Evolutionary conservation across 106 monocot genomes (phyloP), one percentile per base, ranked within the genome.

Genomic region (Apostasia ramifera): DNA sequence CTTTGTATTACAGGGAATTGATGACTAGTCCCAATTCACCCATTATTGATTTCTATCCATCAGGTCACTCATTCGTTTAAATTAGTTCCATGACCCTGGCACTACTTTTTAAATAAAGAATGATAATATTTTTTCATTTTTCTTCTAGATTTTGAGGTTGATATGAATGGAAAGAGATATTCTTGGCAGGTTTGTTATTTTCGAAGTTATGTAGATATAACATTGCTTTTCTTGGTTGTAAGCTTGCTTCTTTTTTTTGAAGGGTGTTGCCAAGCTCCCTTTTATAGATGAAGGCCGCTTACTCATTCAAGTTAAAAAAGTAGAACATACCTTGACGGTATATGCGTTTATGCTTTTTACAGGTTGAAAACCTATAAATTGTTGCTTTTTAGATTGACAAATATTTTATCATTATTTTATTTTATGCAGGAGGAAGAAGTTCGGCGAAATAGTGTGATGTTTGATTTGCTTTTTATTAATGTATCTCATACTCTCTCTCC

Each of bases 101-200:
- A 47, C 48, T 65, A 37, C 48, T 65, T 47, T 26, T 43, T 8
- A 46, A 65, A 46, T 65, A 65, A 26, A 65, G 47, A 65, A 12
- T 65, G 10, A 52, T 41, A 2, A 26, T 52, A 57, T 39, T 50
- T 75, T 74, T 44, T 11, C 40, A 60, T 65, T 62, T 7, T 26
- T 44, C 54, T 74, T 51, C 43, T 74, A 98, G 98, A 98, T 88
- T 98, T 98, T 84, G 93, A 98, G 73, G 89, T 98, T 55, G 98
- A 98, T 67, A 93, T 98, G 98, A 98, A 90, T 76, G 98, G 98
- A 65, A 98, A 98, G 71, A 86, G 98, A 78, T 93, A 71, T 83
- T 57, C 98, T 53, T 98, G 98, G 98, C 98, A 98, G 98, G 98
- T 98, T 53, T 47, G 71, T 63, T 72, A 59, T 15, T 55, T 55